Base-by-base conservation (phyloP, 371 early-diverging fungal genomes). In the Mortierella sp. region DNA sequence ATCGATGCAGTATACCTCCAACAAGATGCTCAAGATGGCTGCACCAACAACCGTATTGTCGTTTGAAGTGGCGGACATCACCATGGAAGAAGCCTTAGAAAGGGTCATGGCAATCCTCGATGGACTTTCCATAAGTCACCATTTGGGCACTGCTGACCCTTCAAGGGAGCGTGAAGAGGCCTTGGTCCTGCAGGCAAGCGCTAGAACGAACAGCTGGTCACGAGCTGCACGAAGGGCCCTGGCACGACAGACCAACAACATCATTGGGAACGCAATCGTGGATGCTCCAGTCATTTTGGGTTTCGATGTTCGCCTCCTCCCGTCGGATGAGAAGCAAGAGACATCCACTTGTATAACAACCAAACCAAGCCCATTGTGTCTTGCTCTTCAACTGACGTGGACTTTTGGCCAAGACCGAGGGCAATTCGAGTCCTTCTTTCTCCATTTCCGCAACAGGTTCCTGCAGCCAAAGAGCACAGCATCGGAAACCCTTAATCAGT, bases 361-460 rank as follows among this genome's bases (percentile, higher is more conserved):
- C 12, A 44, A 17, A 25, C 48, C 25, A 14, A 10, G 13, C 16
- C 59, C 0, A 17, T 46, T 2, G 22, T 8, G 25, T 7, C 29
- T 48, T 12, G 41, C 28, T 0, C 16, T 72, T 19, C 58, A 67
- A 24, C 14, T 64, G 8, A 52, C 50, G 1, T 74, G 76, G 76
- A 63, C 64, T 1, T 21, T 68, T 22, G 76, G 76, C 2, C 47
- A 64, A n/a, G 76, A 74, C 19, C 67, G 76, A 5, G 68, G 29
- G 10, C 39, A 68, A 1, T 74, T 74, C 31, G 76, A 74, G 58
- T 67, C 76, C 10, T 74, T 63, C 48, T 67, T 74, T 17, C 43
- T 68, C 31, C 76, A 71, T 43, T 45, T 71, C 28, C 51, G 53
- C 6, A 52, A 16, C 28, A 28, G 43, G 22, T 52, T 60, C 53